Evolutionary conservation across 2,329 filamentous ascomycete genomes (phyloP), one percentile per base, ranked within the genome.

Genomic region (Monosporascus cannonballus): DNA sequence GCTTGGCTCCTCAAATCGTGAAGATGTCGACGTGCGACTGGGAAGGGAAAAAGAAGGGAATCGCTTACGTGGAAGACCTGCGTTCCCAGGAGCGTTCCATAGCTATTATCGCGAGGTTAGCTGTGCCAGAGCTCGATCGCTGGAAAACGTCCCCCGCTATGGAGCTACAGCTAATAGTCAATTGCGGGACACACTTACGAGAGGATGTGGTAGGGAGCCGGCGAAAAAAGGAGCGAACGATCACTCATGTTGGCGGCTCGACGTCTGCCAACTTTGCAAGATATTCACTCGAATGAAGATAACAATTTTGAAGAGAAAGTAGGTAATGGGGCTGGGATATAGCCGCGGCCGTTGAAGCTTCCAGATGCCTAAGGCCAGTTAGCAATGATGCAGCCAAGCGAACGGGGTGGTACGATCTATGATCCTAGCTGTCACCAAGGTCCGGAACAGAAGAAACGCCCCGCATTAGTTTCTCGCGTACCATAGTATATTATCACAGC

Each of bases 41-140:
- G 30, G 30, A 34, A 14, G 11, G 30, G 30, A 11, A 11, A 4
- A 6, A 6, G 9, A 30, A 39, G 50, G 9, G 9, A 46, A 47
- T 27, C 45, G 54, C 70, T 69, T 71, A 87, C 86, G 69, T 97
- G 90, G 72, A 91, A 97, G 69, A 96, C 79, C 39, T 90, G 88
- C 27, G 87, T 86, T 58, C 94, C 94, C 15, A 97, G 77, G 48
- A 97, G 81, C 20, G 90, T 91, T 59, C 90, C 91, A 73, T 95
- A 96, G 67, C 90, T 94, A 61, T 47, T 17, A 49, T 54, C 18
- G 22, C 2, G 30, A 8, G 39, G 36, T 59, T 39, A 56, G 44
- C 38, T 27, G 30, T 9, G 11, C 11, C 30, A 14, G 30, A 14
- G 30, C 30, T 34, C 9, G 30, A 14, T 34, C 30, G 27, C 7